Percentiles rank a stretch among this genome's conserved stretches.
phyloP scores from a whole-genome alignment of 371 early-diverging fungal genomes.

The Mortierella sp. region DNA sequence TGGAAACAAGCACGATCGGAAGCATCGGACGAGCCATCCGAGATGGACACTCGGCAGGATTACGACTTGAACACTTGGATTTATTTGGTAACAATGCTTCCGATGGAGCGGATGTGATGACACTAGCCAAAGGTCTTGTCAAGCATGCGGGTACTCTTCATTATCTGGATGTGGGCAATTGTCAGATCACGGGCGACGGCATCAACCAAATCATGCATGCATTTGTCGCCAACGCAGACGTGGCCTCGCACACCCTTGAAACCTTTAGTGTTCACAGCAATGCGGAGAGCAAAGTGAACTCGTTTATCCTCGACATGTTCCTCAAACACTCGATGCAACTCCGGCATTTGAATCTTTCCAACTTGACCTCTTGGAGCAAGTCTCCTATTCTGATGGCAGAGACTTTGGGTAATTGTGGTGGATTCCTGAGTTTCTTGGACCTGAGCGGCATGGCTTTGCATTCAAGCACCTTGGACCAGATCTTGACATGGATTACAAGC shows the following conservation, averaged over 20 bases:
- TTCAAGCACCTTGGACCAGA: conserved; percentile 29
- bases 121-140: conserved; percentile 41
- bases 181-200: conserved; percentile 45
- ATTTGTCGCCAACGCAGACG: conserved; percentile 47
- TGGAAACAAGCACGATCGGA: conserved; percentile 42
- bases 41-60: conserved; percentile 32
- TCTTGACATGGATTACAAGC: conserved; percentile 32
- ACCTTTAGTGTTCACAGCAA: conserved; percentile 35
- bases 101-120: conserved; percentile 50
- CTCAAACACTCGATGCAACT: conserved; percentile 44
- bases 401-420: conserved; percentile 29
- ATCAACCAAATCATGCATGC: conserved; percentile 52
- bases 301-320: conserved; percentile 47
- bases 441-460: conserved; percentile 46
- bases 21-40: conserved; percentile 42
- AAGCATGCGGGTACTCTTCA: conserved; percentile 45
- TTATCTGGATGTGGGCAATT: conserved; percentile 25
- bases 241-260: conserved; percentile 37
- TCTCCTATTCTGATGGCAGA: conserved; percentile 45
- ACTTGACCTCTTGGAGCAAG: conserved; percentile 49
- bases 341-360: conserved; percentile 26
- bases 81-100: conserved; percentile 41
- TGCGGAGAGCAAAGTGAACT: conserved; percentile 43
- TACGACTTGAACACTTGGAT: conserved; percentile 41
- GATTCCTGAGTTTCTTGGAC: conserved; percentile 20